Evolutionary conservation across 768 basidiomycete genomes (phyloP).

Genomic region (Calocybe gangraenosa): DNA sequence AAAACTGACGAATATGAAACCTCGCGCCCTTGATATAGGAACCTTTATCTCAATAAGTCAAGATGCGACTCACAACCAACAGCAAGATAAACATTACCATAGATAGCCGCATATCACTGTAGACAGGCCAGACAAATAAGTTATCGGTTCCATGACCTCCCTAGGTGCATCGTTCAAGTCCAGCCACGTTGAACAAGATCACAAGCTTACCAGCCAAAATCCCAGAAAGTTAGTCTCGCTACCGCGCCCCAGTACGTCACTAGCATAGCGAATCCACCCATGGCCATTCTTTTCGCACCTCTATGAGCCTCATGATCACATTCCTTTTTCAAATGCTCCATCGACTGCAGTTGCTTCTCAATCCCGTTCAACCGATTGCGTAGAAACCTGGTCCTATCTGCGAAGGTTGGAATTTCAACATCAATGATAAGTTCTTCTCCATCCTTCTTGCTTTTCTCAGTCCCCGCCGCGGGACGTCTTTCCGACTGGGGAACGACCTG

Average conservation of each 20-base stretch:
- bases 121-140: constrained; percentile 58
- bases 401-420: constrained; percentile 60
- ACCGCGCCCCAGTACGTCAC: constrained; percentile 63
- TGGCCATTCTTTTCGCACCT: constrained; percentile 53
- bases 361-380: constrained; percentile 40
- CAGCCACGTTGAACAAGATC: background rate
- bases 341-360: constrained; percentile 37
- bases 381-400: constrained; percentile 57
- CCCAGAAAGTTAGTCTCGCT: constrained; percentile 62
- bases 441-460: constrained; percentile 10
- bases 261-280: constrained; percentile 55
- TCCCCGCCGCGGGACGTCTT: background rate
- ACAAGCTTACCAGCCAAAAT: constrained; percentile 43
- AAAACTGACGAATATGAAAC: constrained; percentile 65
- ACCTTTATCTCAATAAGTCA: constrained; percentile 30
- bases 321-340: constrained; percentile 50
- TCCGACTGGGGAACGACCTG: constrained; percentile 1
- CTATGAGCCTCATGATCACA: constrained; percentile 56
- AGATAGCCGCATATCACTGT: constrained; percentile 60
- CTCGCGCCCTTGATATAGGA: constrained; percentile 57
- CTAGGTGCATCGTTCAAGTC: constrained; percentile 19
- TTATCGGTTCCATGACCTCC: constrained; percentile 71
- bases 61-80: background rate
- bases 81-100: constrained; percentile 29
- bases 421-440: constrained; percentile 26